A percentile compares a stretch with the other conserved stretches of the same genome.
Evolutionary conservation across 164 flowering plant species (phyloP).

Genomic region (Magnolia changhungtana): DNA sequence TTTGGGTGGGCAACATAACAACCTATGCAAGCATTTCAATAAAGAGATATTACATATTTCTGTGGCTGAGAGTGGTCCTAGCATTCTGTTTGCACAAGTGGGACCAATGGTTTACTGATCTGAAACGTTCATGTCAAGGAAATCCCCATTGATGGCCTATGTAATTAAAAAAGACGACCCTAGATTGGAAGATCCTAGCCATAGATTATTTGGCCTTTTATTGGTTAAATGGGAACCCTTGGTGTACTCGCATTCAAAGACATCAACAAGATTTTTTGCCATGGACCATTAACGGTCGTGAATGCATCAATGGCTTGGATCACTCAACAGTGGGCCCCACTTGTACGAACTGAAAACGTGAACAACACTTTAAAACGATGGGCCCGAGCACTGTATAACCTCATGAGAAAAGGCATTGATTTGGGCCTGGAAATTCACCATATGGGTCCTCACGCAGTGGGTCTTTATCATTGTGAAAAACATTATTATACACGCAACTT

Average conservation of each 20-base stretch:
- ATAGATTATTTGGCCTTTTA: no score
- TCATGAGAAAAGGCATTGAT: background rate
- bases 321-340: no score
- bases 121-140: background rate
- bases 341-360: background rate
- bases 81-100: no score
- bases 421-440: conserved; percentile 1
- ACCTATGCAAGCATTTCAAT: conserved; percentile 10
- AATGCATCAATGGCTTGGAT: no score
- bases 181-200: background rate
- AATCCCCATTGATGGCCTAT: background rate
- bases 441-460: background rate
- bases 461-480: background rate
- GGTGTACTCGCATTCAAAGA: no score
- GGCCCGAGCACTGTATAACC: background rate
- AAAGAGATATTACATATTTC: no score
- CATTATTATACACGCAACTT: background rate
- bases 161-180: background rate
- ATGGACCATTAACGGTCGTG: no score
- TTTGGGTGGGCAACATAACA: conserved; percentile 14
- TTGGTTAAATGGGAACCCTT: no score
- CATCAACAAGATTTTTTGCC: no score
- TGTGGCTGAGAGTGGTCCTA: no score
- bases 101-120: no score
- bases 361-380: background rate